Percentiles rank a stretch among this genome's conserved stretches.
phyloP scores from a whole-genome alignment of 345 rosid genomes.

The Pugionium cornutum region DNA sequence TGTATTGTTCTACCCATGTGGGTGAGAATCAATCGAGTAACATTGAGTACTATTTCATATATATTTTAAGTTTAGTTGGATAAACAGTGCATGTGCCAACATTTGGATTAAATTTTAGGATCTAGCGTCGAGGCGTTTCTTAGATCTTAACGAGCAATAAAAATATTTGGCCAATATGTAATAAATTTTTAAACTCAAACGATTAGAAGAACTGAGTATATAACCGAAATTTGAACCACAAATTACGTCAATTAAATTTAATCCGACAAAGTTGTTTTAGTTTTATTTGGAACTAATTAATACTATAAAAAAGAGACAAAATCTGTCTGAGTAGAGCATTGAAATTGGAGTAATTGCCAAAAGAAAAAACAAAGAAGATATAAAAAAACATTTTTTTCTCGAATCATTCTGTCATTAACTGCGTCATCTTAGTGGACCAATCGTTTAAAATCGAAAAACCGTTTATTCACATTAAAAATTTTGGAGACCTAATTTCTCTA shows the following conservation, averaged over 20 bases:
- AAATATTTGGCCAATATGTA: neutral
- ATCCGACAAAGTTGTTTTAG: neutral
- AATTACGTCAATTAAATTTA: slow-evolving; percentile 16
- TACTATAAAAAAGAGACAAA: neutral
- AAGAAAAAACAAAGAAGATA: neutral
- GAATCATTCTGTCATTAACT: neutral
- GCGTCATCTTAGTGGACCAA: neutral
- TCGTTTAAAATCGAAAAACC: neutral
- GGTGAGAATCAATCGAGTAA: neutral
- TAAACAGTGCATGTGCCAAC: neutral
- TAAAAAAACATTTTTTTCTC: neutral
- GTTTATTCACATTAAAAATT: neutral
- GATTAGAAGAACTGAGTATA: neutral
- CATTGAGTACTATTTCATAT: neutral
- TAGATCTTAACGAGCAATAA: neutral
- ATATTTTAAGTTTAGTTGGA: neutral
- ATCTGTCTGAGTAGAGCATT: neutral
- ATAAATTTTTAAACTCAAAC: neutral
- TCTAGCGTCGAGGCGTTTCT: slow-evolving; percentile 11
- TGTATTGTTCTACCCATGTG: neutral
- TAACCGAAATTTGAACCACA: neutral
- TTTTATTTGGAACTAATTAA: neutral
- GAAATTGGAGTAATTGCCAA: slow-evolving; percentile 1
- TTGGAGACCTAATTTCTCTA: neutral
- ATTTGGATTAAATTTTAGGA: slow-evolving; percentile 3